Conservation (phyloP, 2,329 filamentous ascomycete species). For the Graphilbum fragrans region DNA sequence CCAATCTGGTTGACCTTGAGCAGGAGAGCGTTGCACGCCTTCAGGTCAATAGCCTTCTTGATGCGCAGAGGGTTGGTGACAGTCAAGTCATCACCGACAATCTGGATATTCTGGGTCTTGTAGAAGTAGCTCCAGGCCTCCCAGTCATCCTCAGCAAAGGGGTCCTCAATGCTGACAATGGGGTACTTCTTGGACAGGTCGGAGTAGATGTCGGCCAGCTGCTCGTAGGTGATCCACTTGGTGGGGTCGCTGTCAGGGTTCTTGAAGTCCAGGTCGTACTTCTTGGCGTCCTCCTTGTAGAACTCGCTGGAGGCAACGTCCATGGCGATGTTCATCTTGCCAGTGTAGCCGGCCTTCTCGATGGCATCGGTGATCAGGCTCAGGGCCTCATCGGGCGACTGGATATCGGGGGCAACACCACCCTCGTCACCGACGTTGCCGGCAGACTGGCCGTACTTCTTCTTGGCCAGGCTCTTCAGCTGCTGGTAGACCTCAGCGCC, state of each 20-base stretch:
- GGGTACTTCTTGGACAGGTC: constrained; percentile 87
- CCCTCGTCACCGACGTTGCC: constrained; percentile 99
- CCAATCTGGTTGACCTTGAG: constrained; percentile 99
- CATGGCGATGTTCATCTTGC: constrained; percentile 97
- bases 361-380: constrained; percentile 93
- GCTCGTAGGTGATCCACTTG: constrained; percentile 99
- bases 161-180: constrained; percentile 97
- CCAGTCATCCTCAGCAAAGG: constrained; percentile 99
- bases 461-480: constrained; percentile 94
- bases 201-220: constrained; percentile 88
- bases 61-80: constrained; percentile 98
- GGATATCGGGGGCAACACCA: constrained; percentile 98
- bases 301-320: constrained; percentile 98
- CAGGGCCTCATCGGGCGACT: constrained; percentile 91
- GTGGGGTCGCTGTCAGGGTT: constrained; percentile 90
- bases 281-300: constrained; percentile 96
- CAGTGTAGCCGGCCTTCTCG: constrained; percentile 88
- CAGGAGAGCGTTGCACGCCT: constrained; percentile 95
- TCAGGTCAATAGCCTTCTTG: constrained; percentile 98
- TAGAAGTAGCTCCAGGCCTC: constrained; percentile 99
- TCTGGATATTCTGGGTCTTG: constrained; percentile 97
- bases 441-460: constrained; percentile 98
- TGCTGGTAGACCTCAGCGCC: constrained; percentile 97
- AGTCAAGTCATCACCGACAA: constrained; percentile 96
- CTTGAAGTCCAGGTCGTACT: constrained; percentile 99